Percentiles rank a stretch among this genome's conserved stretches.
These are phyloP conservation scores for Imleria badia DNA, from an alignment of 768 basidiomycete species.

Conservation along the genomic window DNA sequence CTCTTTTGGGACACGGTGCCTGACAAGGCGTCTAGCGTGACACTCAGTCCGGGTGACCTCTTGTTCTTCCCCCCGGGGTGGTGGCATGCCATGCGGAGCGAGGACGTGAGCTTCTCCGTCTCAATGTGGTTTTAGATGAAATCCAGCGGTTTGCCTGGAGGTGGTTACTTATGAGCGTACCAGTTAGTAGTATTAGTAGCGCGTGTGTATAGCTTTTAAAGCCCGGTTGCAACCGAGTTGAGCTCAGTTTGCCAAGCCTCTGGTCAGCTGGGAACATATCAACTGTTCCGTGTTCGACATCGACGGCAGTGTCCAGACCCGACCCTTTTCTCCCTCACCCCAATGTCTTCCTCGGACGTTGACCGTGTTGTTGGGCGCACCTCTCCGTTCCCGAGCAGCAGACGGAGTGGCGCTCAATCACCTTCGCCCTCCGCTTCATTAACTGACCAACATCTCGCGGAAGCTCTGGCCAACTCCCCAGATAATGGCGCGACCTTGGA, in stretches of 20 bases:
- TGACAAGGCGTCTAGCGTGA: slow-evolving; percentile 57
- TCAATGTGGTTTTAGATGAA: slow-evolving; percentile 84
- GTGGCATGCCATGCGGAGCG: slow-evolving; percentile 93
- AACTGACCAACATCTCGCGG: slow-evolving; percentile 55
- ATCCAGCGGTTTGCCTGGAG: slow-evolving; percentile 24
- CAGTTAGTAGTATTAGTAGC: slow-evolving; percentile 4
- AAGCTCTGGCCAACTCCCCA: slow-evolving; percentile 62
- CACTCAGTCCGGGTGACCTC: slow-evolving; percentile 79
- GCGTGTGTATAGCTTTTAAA: slow-evolving; percentile 21
- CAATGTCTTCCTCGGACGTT: slow-evolving; percentile 33
- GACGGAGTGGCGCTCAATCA: slow-evolving; percentile 28
- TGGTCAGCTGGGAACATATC: slow-evolving; percentile 22
- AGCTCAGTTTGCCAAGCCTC: slow-evolving; percentile 12
- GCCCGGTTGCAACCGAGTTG: slow-evolving; percentile 30
- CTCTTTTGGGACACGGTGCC: slow-evolving; percentile 58
- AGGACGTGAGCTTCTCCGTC: slow-evolving; percentile 79
- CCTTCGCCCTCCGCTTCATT: slow-evolving; percentile 42
- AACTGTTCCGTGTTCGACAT: slow-evolving; percentile 12
- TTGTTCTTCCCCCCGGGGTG: slow-evolving; percentile 89
- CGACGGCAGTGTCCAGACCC: slow-evolving; percentile 16
- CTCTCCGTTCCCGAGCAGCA: slow-evolving; percentile 26
- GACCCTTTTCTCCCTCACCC: slow-evolving; percentile 5
- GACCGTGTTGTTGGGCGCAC: slow-evolving; percentile 30
- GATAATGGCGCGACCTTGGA: slow-evolving; percentile 85
- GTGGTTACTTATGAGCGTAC: neutral